phyloP scores from a whole-genome alignment of 139 green algal species.

The Nannochloris sp. region DNA sequence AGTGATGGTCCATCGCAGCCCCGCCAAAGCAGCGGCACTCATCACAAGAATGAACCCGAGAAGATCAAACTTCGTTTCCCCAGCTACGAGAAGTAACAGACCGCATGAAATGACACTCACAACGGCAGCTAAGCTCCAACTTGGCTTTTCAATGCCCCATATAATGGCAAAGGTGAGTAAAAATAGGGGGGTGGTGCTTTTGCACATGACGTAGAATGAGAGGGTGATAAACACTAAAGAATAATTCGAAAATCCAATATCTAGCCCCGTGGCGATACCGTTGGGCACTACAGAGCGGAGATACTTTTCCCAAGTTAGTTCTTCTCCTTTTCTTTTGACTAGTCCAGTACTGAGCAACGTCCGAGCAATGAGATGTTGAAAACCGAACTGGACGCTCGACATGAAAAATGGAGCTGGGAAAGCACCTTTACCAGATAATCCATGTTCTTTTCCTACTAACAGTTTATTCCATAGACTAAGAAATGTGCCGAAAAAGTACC shows the following conservation, averaged over 20 bases:
- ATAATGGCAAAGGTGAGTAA: constrained; percentile 88
- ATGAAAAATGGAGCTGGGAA: constrained; percentile 71
- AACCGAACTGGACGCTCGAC: constrained; percentile 62
- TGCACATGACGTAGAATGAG: constrained; percentile 96
- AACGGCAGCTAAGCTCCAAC: constrained; percentile 63
- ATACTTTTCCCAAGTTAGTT: constrained; percentile 52
- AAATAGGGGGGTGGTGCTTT: constrained; percentile 86
- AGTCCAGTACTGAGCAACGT: constrained; percentile 37
- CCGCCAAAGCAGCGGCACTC: constrained; percentile 63
- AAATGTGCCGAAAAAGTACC: constrained; percentile 73
- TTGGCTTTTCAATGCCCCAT: constrained; percentile 74
- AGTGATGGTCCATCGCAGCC: constrained; percentile 86
- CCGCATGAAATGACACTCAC: constrained; percentile 76
- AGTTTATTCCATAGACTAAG: constrained; percentile 72
- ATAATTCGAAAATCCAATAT: constrained; percentile 91
- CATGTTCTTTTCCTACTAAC: constrained; percentile 57
- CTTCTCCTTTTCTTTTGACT: constrained; percentile 18
- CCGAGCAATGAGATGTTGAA: constrained; percentile 58
- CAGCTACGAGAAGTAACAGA: constrained; percentile 76
- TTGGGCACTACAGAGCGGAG: constrained; percentile 73
- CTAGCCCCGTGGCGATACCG: constrained; percentile 75
- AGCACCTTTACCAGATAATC: constrained; percentile 46
- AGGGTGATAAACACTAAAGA: constrained; percentile 84
- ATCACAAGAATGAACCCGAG: constrained; percentile 84
- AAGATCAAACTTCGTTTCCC: constrained; percentile 81